Conservation (phyloP, 2,329 filamentous ascomycete species). For the Fusarium sublunatum region DNA sequence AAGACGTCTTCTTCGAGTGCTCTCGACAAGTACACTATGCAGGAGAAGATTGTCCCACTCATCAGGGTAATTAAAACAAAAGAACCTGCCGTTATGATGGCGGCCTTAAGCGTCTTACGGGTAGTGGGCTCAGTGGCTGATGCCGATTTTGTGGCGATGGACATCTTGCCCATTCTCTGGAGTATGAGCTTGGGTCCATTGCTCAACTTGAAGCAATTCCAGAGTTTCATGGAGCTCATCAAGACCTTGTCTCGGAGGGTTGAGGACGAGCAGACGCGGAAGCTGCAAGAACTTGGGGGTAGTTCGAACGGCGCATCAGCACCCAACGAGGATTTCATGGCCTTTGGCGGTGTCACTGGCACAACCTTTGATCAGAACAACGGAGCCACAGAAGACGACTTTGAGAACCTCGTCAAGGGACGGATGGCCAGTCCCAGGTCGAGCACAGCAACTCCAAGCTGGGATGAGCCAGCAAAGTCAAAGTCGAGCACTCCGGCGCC, state of each 20-base stretch:
- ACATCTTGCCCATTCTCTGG: conserved; percentile 91
- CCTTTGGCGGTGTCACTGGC: conserved; percentile 75
- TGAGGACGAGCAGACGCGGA: conserved; percentile 88
- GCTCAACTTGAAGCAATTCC: conserved; percentile 88
- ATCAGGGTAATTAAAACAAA: conserved; percentile 96
- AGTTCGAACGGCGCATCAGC: conserved; percentile 62
- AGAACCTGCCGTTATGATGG: conserved; percentile 97
- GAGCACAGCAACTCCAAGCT: conserved; percentile 59
- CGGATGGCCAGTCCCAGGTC: conserved; percentile 50
- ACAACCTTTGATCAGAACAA: conserved; percentile 65
- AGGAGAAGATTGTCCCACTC: conserved; percentile 94
- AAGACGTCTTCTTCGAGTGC: conserved; percentile 78
- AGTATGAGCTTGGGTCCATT: conserved; percentile 90
- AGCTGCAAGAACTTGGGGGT: conserved; percentile 84
- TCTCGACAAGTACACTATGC: conserved; percentile 96
- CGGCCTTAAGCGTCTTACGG: conserved; percentile 83
- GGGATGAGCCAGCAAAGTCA: conserved; percentile 59
- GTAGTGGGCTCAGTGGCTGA: conserved; percentile 87
- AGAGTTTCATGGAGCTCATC: conserved; percentile 89
- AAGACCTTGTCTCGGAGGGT: conserved; percentile 82
- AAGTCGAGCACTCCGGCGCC: conserved; percentile 56
- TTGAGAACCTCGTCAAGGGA: conserved; percentile 90
- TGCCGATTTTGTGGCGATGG: conserved; percentile 90
- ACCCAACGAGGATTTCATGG: conserved; percentile 74
- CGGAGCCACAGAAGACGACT: conserved; percentile 75